Conservation (phyloP, 257 asterid genomes). For the Leonotis leonurus region DNA sequence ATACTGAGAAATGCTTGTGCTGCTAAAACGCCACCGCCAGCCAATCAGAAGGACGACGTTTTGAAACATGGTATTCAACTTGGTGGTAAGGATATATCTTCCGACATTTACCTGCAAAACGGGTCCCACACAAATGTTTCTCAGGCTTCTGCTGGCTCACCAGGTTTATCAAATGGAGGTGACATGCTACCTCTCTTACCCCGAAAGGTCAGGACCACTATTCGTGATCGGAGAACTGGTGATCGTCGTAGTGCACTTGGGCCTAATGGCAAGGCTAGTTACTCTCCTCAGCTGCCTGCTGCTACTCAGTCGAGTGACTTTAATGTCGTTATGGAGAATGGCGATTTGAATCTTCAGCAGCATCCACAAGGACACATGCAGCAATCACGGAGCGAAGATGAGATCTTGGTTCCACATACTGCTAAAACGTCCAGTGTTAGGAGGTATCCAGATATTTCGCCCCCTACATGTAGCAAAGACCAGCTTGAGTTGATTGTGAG, state of each 20-base stretch:
- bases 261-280: conserved; percentile 31
- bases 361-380: conserved; percentile 24
- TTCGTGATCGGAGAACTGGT: conserved; percentile 37
- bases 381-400: conserved; percentile 22
- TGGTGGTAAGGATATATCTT: conserved; percentile 22
- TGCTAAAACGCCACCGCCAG: conserved; percentile 45
- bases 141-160: conserved; percentile 33
- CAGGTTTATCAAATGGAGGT: conserved; percentile 38
- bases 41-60: conserved; percentile 22
- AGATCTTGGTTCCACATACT: conserved; percentile 4
- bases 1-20: conserved; percentile 54
- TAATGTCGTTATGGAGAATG: conserved; percentile 29
- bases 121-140: conserved; percentile 27
- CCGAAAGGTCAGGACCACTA: conserved; percentile 42
- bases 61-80: conserved; percentile 21
- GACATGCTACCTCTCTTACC: conserved; percentile 48
- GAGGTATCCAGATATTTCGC: conserved; percentile 35
- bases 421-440: conserved; percentile 26
- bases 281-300: conserved; percentile 18
- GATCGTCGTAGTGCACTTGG: conserved; percentile 41
- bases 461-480: conserved; percentile 40
- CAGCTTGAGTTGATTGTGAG: conserved; percentile 27
- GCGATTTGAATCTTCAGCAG: conserved; percentile 24
- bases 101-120: conserved; percentile 29
- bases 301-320: conserved; percentile 24